A percentile compares a stretch with the other conserved stretches of the same genome.
Evolutionary conservation across 2,329 filamentous ascomycete genomes (phyloP).

Genomic region (Aspergillus thermomutatus): DNA sequence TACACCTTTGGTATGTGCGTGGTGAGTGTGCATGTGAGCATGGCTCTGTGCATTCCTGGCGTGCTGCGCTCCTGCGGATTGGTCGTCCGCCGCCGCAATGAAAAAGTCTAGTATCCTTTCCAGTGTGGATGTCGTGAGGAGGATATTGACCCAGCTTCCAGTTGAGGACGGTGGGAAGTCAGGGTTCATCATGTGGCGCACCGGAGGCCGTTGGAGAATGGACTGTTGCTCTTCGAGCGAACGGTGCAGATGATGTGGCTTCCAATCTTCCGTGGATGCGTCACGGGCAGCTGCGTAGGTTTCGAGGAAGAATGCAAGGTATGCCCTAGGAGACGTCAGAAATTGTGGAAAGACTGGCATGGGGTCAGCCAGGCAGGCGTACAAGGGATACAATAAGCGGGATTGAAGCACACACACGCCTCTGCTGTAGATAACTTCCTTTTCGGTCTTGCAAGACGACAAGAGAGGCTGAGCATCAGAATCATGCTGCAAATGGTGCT

Average conservation of each 20-base stretch:
- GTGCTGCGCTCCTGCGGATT: neutral
- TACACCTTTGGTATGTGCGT: neutral
- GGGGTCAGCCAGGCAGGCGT: neutral
- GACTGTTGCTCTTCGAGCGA: constrained; percentile 16
- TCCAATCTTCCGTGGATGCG: neutral
- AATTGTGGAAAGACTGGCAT: no score
- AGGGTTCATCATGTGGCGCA: constrained; percentile 24
- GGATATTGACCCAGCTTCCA: constrained; percentile 23
- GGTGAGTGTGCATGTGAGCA: neutral
- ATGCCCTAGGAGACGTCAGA: constrained; percentile 14
- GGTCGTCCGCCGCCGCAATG: constrained; percentile 16
- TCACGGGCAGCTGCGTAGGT: constrained; percentile 8
- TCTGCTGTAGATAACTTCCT: constrained; percentile 23
- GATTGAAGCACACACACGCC: constrained; percentile 19
- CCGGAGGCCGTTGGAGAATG: constrained; percentile 21
- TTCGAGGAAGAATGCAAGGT: constrained; percentile 25
- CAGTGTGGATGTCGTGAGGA: constrained; percentile 26
- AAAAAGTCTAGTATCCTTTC: constrained; percentile 24
- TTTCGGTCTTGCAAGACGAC: constrained; percentile 24
- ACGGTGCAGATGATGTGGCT: neutral
- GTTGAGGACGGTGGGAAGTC: constrained; percentile 20
- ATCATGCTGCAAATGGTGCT: constrained; percentile 21
- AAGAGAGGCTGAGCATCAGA: constrained; percentile 12
- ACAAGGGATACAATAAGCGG: constrained; percentile 21
- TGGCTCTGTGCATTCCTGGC: neutral